Conservation (phyloP, 371 early-diverging fungal genomes). For the Conidiobolus incongruus region DNA sequence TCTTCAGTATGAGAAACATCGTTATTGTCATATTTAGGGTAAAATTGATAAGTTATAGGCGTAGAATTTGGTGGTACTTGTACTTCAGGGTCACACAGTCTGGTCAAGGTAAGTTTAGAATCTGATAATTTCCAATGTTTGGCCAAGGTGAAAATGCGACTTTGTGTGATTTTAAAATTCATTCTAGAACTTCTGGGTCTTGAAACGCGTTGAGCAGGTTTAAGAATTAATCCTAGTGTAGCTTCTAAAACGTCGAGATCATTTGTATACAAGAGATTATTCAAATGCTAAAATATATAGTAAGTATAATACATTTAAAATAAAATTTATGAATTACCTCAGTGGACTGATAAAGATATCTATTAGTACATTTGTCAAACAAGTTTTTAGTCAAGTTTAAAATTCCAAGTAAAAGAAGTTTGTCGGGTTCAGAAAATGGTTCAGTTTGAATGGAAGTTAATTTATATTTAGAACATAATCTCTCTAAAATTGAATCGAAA, state of each 20-base stretch:
- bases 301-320: too few relatives aligned
- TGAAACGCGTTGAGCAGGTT: conserved; percentile 63
- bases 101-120: conserved; percentile 12
- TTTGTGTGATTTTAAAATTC: conserved; percentile 33
- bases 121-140: conserved; percentile 28
- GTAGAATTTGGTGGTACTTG: not conserved
- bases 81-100: not conserved
- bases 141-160: conserved; percentile 30
- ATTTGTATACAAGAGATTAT: conserved; percentile 34
- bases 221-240: conserved; percentile 41
- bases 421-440: conserved; percentile 24
- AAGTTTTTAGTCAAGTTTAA: conserved; percentile 49
- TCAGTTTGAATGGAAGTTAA: conserved; percentile 30
- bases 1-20: not conserved
- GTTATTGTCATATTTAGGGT: not conserved
- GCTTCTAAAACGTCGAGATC: conserved; percentile 52
- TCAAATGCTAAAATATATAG: conserved; percentile 49
- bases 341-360: conserved; percentile 77
- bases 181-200: conserved; percentile 40
- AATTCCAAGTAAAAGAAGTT: conserved; percentile 37
- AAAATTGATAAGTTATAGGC: conserved; percentile 1
- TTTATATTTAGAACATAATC: conserved; percentile 30
- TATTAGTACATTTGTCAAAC: conserved; percentile 85
- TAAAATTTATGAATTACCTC: too few relatives aligned
- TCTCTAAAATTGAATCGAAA: conserved; percentile 62